Percentiles rank a stretch among this genome's conserved stretches.
These are phyloP conservation scores for Phaffia tasmanica DNA, from an alignment of 768 basidiomycete species.

Conservation along the genomic window DNA sequence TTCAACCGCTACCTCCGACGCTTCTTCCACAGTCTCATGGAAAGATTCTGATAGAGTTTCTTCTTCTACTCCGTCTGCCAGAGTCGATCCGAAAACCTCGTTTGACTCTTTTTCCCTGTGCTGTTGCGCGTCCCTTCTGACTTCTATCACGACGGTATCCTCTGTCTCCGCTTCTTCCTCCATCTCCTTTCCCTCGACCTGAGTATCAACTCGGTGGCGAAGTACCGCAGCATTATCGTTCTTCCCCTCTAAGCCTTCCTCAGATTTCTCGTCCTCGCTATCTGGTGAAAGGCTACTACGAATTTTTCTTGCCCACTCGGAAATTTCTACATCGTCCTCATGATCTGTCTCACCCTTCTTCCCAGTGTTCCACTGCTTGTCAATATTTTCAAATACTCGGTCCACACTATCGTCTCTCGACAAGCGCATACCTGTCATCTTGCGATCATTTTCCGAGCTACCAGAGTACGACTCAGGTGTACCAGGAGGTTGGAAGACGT, in stretches of 20 bases:
- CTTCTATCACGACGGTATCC: not conserved
- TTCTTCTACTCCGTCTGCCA: no score
- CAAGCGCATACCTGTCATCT: not conserved
- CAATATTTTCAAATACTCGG: not conserved
- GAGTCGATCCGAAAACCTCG: slow-evolving; percentile 6
- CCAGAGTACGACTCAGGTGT: slow-evolving; percentile 25
- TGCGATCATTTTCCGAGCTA: slow-evolving; percentile 6
- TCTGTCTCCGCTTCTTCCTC: not conserved
- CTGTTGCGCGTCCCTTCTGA: not conserved
- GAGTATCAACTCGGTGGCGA: not conserved
- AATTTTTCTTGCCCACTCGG: not conserved
- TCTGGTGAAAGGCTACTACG: not conserved
- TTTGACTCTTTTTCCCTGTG: slow-evolving; percentile 1
- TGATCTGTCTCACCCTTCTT: not conserved
- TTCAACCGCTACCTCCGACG: no score
- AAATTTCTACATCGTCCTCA: not conserved
- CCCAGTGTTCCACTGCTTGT: not conserved
- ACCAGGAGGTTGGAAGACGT: slow-evolving; percentile 15
- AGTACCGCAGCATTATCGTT: not conserved
- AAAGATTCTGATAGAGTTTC: no score
- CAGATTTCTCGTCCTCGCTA: not conserved
- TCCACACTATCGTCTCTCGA: not conserved
- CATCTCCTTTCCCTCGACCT: not conserved
- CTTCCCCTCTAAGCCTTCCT: not conserved
- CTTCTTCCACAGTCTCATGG: no score